phyloP scores from a whole-genome alignment of 108 stramenopile genomes.

The Heterococcus sp. region DNA sequence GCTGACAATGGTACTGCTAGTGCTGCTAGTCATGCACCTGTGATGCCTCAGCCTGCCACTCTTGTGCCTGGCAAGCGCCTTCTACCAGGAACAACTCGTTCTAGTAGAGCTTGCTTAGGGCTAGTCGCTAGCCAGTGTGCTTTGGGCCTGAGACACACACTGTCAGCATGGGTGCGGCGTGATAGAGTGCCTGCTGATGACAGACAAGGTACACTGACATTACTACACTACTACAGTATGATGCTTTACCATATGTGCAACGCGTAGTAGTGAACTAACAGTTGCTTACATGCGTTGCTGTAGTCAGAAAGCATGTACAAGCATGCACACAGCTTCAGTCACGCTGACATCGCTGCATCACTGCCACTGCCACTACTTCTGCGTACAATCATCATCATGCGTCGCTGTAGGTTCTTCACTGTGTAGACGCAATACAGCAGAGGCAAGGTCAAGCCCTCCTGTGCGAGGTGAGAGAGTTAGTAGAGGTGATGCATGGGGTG shows the following conservation, averaged over 20 bases:
- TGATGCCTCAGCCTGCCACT: neutral
- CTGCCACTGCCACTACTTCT: too few species aligned
- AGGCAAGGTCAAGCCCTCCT: too few species aligned
- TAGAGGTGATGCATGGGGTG: neutral
- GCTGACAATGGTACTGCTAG: neutral
- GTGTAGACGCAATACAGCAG: neutral
- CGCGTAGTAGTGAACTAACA: too few species aligned
- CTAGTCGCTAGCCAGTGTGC: neutral
- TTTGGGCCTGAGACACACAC: neutral
- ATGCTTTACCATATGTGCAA: too few species aligned
- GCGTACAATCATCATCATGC: too few species aligned
- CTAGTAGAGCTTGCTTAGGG: neutral
- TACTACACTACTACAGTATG: too few species aligned
- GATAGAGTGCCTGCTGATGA: neutral
- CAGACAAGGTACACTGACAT: too few species aligned
- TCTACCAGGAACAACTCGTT: too few species aligned
- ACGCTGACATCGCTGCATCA: too few species aligned
- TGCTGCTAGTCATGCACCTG: neutral
- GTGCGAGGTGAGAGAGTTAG: neutral
- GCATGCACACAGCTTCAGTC: too few species aligned
- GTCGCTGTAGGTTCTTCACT: neutral
- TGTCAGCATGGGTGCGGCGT: neutral
- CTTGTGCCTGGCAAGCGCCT: neutral
- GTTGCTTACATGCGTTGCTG: too few species aligned
- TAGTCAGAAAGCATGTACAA: too few species aligned